Evolutionary conservation across 2,329 filamentous ascomycete species (phyloP).

Genomic region (Alternaria novae-zelandiae): DNA sequence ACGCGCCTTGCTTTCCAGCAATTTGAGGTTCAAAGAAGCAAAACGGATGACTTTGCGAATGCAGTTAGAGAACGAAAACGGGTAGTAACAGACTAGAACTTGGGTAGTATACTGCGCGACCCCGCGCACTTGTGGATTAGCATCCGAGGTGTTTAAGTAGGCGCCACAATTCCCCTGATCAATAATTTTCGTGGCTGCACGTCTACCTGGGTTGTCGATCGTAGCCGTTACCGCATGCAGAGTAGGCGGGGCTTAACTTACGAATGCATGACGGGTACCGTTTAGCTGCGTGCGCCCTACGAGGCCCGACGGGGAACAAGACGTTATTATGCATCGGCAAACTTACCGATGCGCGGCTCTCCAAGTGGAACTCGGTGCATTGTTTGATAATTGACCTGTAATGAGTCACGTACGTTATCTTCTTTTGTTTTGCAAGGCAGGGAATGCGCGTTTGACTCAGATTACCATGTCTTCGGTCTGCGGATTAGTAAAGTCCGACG

Average conservation of each 20-base stretch:
- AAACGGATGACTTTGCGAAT: neutral
- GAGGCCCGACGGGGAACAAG: neutral
- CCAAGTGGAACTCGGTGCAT: neutral
- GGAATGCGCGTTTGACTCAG: neutral
- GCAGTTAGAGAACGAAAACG: conserved; percentile 5
- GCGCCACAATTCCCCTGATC: neutral
- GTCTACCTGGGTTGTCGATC: conserved; percentile 12
- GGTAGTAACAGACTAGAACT: neutral
- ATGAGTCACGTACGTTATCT: neutral
- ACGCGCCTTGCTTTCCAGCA: conserved; percentile 14
- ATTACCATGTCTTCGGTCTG: neutral
- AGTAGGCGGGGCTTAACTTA: conserved; percentile 18
- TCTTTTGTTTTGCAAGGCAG: neutral
- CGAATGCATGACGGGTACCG: conserved; percentile 11
- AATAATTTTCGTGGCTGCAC: conserved; percentile 10
- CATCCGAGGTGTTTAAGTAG: conserved; percentile 14
- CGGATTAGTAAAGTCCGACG: neutral
- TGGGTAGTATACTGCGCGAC: conserved; percentile 5
- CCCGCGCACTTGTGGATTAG: conserved; percentile 10
- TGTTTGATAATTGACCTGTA: neutral
- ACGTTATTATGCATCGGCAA: neutral
- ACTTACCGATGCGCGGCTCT: conserved; percentile 1
- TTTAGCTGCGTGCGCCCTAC: conserved; percentile 2
- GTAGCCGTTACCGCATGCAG: conserved; percentile 10
- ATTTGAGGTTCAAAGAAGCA: neutral